Conservation (phyloP, 805 yeast species). For the Phaffomyces opuntiae region DNA sequence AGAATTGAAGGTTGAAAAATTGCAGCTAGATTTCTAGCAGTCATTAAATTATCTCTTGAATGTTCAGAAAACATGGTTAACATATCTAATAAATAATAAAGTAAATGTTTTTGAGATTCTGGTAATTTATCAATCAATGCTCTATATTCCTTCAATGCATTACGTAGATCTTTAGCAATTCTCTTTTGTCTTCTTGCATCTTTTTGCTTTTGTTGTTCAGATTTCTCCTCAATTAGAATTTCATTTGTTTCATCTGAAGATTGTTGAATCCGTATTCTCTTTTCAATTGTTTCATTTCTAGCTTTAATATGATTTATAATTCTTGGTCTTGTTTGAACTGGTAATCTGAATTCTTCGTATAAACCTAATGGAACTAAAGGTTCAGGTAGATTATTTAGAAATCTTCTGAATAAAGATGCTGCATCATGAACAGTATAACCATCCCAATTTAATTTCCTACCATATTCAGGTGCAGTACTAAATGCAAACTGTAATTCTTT, state of each 20-base stretch:
- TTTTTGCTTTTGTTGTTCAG: constrained; percentile 25
- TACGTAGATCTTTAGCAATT: constrained; percentile 56
- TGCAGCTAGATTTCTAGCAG: constrained; percentile 88
- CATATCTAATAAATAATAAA: constrained; percentile 81
- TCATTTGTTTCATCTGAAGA: constrained; percentile 1
- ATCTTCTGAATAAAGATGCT: constrained; percentile 82
- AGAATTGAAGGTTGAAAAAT: constrained; percentile 95
- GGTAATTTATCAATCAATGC: constrained; percentile 63
- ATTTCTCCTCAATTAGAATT: constrained; percentile 16
- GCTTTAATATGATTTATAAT: constrained; percentile 59
- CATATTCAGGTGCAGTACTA: constrained; percentile 84
- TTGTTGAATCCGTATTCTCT: constrained; percentile 27
- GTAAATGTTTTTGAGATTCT: constrained; percentile 67
- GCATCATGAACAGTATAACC: constrained; percentile 96
- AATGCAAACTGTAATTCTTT: constrained; percentile 79
- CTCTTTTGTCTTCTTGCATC: constrained; percentile 40
- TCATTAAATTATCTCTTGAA: constrained; percentile 77
- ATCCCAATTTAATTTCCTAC: constrained; percentile 80
- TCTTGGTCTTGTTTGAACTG: constrained; percentile 56
- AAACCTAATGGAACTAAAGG: constrained; percentile 77
- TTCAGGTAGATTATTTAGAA: constrained; percentile 81
- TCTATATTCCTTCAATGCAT: constrained; percentile 68
- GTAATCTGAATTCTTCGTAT: constrained; percentile 75
- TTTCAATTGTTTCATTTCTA: constrained; percentile 38
- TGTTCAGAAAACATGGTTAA: constrained; percentile 79